Evolutionary conservation across 2,329 filamentous ascomycete species (phyloP).

Genomic region (Alternaria triticimaculans): DNA sequence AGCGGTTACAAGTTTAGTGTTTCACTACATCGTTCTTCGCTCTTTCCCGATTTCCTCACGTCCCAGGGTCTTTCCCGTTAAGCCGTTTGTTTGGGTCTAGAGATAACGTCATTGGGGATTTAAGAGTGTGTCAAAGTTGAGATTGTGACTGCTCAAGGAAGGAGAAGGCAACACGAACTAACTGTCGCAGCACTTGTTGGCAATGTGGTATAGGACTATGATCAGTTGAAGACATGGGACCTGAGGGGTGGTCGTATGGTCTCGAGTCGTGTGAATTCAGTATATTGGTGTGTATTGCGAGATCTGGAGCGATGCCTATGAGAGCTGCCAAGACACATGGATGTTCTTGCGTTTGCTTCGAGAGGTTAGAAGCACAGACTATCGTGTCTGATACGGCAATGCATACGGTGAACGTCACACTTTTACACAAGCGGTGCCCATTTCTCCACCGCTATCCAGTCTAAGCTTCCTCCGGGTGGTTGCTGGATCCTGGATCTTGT

Average conservation of each 20-base stretch:
- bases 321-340: neutral
- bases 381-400: neutral
- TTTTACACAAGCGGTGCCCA: neutral
- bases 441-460: neutral
- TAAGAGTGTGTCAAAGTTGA: neutral
- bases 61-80: neutral
- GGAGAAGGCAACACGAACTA: neutral
- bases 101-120: neutral
- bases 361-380: neutral
- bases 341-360: neutral
- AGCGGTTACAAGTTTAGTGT: neutral
- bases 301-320: neutral
- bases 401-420: neutral
- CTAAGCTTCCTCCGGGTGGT: neutral
- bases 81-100: neutral
- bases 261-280: neutral
- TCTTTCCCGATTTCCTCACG: neutral
- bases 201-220: neutral
- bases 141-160: neutral
- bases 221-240: neutral
- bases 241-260: neutral
- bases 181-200: neutral
- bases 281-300: neutral
- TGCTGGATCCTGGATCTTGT: neutral
- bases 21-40: neutral